Evolutionary conservation across 768 basidiomycete species (phyloP).

Genomic region (Auricularia auricula-judae): DNA sequence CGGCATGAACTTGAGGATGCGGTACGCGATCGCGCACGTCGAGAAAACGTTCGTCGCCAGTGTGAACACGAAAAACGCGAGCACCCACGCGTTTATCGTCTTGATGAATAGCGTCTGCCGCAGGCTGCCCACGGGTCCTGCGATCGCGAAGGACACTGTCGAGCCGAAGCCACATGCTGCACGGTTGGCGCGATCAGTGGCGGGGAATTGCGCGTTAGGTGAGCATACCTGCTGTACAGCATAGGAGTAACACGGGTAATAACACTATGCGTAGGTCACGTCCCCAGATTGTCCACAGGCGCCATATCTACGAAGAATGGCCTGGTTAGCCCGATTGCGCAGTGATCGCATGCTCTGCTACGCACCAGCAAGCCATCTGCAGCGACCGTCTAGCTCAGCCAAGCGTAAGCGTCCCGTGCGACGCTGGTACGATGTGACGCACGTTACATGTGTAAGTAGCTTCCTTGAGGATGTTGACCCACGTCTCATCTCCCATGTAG

Average conservation of each 20-base stretch:
- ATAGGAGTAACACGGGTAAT: slow-evolving; percentile 19
- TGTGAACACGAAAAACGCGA: slow-evolving; percentile 28
- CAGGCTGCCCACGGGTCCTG: slow-evolving; percentile 11
- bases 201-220: too few relatives aligned
- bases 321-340: not conserved
- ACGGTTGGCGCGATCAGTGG: not conserved
- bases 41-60: slow-evolving; percentile 28
- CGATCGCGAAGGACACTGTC: slow-evolving; percentile 21
- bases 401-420: not conserved
- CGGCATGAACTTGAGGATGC: slow-evolving; percentile 17
- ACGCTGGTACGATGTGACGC: not conserved
- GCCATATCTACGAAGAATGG: not conserved
- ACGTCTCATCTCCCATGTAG: not conserved
- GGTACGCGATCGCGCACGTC: slow-evolving; percentile 25
- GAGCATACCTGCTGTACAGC: slow-evolving; percentile 21
- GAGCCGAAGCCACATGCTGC: slow-evolving; percentile 22
- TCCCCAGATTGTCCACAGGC: slow-evolving; percentile 12
- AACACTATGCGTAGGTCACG: slow-evolving; percentile 14
- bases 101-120: slow-evolving; percentile 22
- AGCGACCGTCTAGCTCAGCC: not conserved
- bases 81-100: slow-evolving; percentile 27
- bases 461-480: not conserved
- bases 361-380: not conserved
- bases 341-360: not conserved
- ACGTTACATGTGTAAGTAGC: not conserved